Conservation (phyloP, 2,329 filamentous ascomycete species). For the Penicillium occitanis region DNA sequence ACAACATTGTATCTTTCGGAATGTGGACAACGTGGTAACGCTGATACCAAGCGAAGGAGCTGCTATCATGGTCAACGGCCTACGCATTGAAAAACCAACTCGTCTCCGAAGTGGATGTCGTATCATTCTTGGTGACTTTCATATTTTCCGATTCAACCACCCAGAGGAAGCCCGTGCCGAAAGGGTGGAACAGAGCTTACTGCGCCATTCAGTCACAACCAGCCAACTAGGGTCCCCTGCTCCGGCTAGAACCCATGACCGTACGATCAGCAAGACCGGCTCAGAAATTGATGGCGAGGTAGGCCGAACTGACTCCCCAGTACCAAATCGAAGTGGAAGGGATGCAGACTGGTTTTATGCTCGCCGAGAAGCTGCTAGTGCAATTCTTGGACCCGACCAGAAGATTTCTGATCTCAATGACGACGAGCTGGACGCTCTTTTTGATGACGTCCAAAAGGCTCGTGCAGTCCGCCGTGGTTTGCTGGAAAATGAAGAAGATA, state of each 20-base stretch:
- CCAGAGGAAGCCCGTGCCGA: conserved; percentile 94
- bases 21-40: conserved; percentile 88
- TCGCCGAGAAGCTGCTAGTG: conserved; percentile 85
- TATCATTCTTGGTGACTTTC: conserved; percentile 95
- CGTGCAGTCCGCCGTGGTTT: conserved; percentile 77
- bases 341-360: conserved; percentile 96
- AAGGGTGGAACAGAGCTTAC: conserved; percentile 78
- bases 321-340: conserved; percentile 63
- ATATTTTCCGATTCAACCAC: conserved; percentile 98
- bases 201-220: conserved; percentile 75
- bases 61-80: conserved; percentile 96
- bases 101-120: conserved; percentile 88
- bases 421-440: conserved; percentile 88
- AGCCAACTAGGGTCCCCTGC: conserved; percentile 65
- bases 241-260: conserved; percentile 67
- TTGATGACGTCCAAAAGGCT: conserved; percentile 89
- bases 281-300: conserved; percentile 73
- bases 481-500: conserved; percentile 68
- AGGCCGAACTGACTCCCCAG: conserved; percentile 76
- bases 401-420: conserved; percentile 88
- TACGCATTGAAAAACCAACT: conserved; percentile 81
- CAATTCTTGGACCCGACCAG: conserved; percentile 85
- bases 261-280: conserved; percentile 72
- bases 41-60: conserved; percentile 87
- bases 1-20: conserved; percentile 93